Evolutionary conservation across 345 rosid species (phyloP).

Genomic region (Salix koriyanagi): DNA sequence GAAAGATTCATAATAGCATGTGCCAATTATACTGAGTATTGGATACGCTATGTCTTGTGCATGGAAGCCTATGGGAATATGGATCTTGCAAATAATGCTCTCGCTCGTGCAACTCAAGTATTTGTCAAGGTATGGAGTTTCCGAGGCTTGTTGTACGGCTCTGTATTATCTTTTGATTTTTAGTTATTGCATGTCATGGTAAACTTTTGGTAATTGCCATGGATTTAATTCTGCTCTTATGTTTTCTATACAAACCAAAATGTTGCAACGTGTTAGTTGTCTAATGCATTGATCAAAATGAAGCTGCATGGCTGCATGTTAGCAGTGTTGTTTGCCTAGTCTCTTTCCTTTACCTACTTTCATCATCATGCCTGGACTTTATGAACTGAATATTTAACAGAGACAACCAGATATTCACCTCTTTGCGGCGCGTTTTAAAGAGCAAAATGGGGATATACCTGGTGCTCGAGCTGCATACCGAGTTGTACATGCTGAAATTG

Average conservation of each 20-base stretch:
- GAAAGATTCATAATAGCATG: slow-evolving; percentile 96
- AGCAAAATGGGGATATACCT: no score
- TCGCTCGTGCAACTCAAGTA: slow-evolving; percentile 85
- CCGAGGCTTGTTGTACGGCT: background rate
- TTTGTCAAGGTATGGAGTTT: slow-evolving; percentile 78
- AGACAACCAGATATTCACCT: slow-evolving; percentile 92
- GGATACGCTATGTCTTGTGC: slow-evolving; percentile 81
- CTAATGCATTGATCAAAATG: background rate
- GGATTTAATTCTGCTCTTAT: no score
- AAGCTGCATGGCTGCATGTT: background rate
- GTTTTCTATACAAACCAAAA: background rate
- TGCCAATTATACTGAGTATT: slow-evolving; percentile 89
- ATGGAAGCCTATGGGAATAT: slow-evolving; percentile 72
- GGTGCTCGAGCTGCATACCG: slow-evolving; percentile 80
- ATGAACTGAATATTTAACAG: slow-evolving; percentile 30
- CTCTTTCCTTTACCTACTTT: background rate
- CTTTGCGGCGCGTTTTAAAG: slow-evolving; percentile 72
- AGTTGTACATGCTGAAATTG: slow-evolving; percentile 72
- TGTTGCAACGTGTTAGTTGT: background rate
- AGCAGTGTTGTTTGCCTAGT: background rate
- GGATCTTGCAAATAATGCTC: slow-evolving; percentile 90
- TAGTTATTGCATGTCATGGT: background rate
- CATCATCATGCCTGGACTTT: background rate
- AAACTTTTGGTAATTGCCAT: background rate
- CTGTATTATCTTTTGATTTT: background rate